Evolutionary conservation across 1,284 basidiomycete genomes (phyloP), one percentile per base, ranked within the genome.

Genomic region (Moesziomyces sp.): DNA sequence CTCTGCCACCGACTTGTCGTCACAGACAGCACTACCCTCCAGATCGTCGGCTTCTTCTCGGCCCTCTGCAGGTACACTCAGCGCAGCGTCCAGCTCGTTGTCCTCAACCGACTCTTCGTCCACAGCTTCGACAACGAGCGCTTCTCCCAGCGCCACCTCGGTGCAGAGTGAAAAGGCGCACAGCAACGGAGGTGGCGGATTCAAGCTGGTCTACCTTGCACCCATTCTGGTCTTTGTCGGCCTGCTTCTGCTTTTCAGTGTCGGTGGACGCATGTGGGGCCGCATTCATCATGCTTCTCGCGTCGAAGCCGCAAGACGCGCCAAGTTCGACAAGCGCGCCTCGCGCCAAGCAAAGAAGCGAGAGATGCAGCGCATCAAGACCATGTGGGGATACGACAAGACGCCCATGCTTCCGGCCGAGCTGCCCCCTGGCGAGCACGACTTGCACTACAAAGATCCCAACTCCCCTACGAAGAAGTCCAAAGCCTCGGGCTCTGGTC

Each of bases 221-320:
- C 77, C 77, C 7, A 55, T 79, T 23, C 56, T 76, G n/a, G 64
- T 71, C 18, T 65, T 79, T 28, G 21, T 78, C 16, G 69, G 66
- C 2, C 58, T 79, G 16, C 55, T 79, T n/a, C 61, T 79, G 16
- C 40, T 77, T 16, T 71, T 76, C 52, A 71, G 70, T 10, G 34
- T 79, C 7, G 76, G 62, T 23, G 77, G 77, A 8, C 62, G 74
- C n/a, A 60, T 78, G 13, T 79, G 77, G 77, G 76, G 77, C 9
- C 61, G 71, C 18, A 52, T 70, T 16, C 74, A 75, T 34, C 76
- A 77, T 19, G 61, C 74, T 0, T 60, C 61, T 11, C 64, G 72
- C 21, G 56, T 65, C 19, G 70, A 72, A 50, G 55, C 60, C 1
- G 45, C 53, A 0, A 55, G 71, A 5, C 52, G 58, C 0, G 53